Conservation (phyloP, 1,139 yeast species). For the Protomyces macrosporus region DNA sequence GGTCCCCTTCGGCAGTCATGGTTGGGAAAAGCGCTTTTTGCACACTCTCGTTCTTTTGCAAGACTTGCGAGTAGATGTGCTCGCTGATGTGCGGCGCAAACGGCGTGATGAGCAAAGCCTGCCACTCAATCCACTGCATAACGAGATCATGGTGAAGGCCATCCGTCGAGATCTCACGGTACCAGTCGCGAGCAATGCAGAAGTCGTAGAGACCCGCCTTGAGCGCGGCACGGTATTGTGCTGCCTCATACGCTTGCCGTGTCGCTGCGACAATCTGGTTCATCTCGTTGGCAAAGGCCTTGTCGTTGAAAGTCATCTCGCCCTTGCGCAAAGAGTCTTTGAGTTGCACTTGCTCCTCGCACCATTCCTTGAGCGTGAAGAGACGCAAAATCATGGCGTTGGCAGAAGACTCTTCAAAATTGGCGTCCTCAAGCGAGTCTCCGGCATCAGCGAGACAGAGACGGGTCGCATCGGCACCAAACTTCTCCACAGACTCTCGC, state of each 20-base stretch:
- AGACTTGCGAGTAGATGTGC: conserved; percentile 74
- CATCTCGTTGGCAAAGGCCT: conserved; percentile 91
- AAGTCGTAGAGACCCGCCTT: conserved; percentile 88
- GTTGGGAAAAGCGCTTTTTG: conserved; percentile 78
- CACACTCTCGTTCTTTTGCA: conserved; percentile 56
- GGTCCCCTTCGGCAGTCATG: conserved; percentile 59
- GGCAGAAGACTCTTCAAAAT: conserved; percentile 93
- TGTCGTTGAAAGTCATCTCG: conserved; percentile 64
- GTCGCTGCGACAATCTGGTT: conserved; percentile 71
- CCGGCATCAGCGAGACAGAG: conserved; percentile 99
- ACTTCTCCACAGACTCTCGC: conserved; percentile 74
- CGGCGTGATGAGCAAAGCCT: conserved; percentile 80
- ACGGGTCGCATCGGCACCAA: conserved; percentile 97
- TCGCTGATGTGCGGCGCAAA: conserved; percentile 96
- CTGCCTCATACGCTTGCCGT: conserved; percentile 59
- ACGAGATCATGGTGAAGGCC: conserved; percentile 82
- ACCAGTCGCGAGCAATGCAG: conserved; percentile 92
- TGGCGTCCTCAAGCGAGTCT: conserved; percentile 95
- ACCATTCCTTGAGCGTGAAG: conserved; percentile 91
- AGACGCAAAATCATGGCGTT: conserved; percentile 95
- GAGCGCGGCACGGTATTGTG: conserved; percentile 83
- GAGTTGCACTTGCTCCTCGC: conserved; percentile 47
- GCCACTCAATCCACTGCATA: conserved; percentile 74
- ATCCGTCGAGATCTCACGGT: conserved; percentile 64
- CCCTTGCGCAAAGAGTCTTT: conserved; percentile 64